Percentiles rank a stretch among this genome's conserved stretches.
Conservation (phyloP, 495 filamentous ascomycete species). For the Penicillium canariense region DNA sequence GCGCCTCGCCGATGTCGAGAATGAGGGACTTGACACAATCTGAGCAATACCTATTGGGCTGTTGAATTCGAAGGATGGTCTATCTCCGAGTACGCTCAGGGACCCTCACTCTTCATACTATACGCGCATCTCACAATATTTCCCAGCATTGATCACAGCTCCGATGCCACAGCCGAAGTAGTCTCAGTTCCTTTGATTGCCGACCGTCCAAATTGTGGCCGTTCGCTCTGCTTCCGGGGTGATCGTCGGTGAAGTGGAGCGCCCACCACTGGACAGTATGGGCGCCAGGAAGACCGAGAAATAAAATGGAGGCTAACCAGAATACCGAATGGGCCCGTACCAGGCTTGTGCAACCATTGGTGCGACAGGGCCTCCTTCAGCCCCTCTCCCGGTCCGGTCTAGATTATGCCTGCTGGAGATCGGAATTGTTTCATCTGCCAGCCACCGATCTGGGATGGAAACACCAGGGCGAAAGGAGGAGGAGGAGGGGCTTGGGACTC, state of each 20-base stretch:
- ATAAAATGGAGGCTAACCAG: background rate
- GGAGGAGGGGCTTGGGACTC: background rate
- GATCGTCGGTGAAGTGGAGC: constrained; percentile 15
- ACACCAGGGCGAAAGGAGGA: background rate
- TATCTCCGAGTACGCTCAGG: background rate
- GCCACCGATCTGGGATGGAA: constrained; percentile 8
- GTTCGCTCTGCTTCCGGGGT: constrained; percentile 7
- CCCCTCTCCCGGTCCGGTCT: constrained; percentile 6
- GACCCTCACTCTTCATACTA: too few species aligned
- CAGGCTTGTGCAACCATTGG: constrained; percentile 4
- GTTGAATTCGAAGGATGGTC: background rate
- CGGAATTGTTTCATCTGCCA: constrained; percentile 10
- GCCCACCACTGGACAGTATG: constrained; percentile 3
- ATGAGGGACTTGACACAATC: background rate
- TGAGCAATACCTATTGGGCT: background rate
- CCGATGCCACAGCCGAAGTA: background rate
- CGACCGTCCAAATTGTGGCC: constrained; percentile 1
- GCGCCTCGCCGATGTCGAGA: background rate
- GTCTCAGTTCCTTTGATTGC: constrained; percentile 1
- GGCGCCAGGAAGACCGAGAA: background rate
- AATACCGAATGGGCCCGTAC: background rate
- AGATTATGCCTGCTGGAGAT: constrained; percentile 13
- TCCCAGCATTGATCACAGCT: background rate
- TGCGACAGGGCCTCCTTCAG: background rate
- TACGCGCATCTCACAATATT: too few species aligned